Percentiles rank a stretch among this genome's conserved stretches.
Evolutionary conservation across 495 filamentous ascomycete species (phyloP).

Genomic region (Xylaria venustula): DNA sequence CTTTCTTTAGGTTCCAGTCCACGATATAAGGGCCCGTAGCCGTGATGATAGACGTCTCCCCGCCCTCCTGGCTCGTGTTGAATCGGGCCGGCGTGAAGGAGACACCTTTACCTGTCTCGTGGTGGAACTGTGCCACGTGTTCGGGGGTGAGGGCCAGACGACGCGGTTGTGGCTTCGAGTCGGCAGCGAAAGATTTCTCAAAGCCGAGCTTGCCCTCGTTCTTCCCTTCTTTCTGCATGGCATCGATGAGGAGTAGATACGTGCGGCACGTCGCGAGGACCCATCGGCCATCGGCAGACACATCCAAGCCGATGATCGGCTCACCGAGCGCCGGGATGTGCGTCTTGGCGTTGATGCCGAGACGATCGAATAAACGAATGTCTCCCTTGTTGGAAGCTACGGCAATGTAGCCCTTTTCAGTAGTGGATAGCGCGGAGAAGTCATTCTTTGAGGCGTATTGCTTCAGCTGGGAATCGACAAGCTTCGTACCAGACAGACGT

Average conservation of each 20-base stretch:
- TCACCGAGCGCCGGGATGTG: constrained; percentile 94
- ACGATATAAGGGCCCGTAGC: constrained; percentile 97
- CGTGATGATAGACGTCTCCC: constrained; percentile 91
- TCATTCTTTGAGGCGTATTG: constrained; percentile 96
- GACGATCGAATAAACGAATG: constrained; percentile 91
- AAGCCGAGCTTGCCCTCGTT: constrained; percentile 98
- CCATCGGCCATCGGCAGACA: constrained; percentile 93
- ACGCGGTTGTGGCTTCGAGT: constrained; percentile 88
- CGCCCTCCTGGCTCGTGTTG: constrained; percentile 78
- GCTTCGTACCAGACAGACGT: constrained; percentile 83
- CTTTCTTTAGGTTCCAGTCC: constrained; percentile 92
- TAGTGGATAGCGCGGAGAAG: constrained; percentile 91
- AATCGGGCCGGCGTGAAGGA: constrained; percentile 90
- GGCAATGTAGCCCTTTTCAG: constrained; percentile 92
- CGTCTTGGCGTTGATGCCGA: constrained; percentile 97
- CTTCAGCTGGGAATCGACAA: constrained; percentile 89
- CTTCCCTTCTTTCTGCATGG: constrained; percentile 87
- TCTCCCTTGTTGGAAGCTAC: constrained; percentile 97
- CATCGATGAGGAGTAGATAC: constrained; percentile 90
- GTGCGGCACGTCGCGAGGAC: constrained; percentile 91
- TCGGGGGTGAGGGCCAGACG: constrained; percentile 82
- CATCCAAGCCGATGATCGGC: constrained; percentile 90
- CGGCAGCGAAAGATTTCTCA: constrained; percentile 88
- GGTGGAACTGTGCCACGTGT: constrained; percentile 94
- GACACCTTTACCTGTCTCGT: constrained; percentile 84